Conservation (phyloP, 2,329 filamentous ascomycete genomes). For the Lecanosticta acicola region DNA sequence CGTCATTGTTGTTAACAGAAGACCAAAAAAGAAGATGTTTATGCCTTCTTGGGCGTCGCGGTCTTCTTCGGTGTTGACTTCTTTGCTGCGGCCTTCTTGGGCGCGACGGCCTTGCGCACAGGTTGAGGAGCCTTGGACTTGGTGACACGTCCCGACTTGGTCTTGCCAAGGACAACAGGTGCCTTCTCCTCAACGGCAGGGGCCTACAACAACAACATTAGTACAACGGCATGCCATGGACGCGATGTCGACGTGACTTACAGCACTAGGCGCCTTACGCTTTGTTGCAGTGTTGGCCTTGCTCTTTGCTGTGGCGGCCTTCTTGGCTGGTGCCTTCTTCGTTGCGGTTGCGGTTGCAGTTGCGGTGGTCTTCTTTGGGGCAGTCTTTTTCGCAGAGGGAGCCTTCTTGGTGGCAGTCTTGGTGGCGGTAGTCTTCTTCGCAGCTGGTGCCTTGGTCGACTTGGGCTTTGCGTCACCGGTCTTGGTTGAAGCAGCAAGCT, state of each 20-base stretch:
- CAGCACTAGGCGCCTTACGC: constrained; percentile 38
- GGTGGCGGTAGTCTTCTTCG: constrained; percentile 41
- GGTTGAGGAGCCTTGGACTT: constrained; percentile 56
- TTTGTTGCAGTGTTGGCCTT: constrained; percentile 45
- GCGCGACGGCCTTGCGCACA: constrained; percentile 39
- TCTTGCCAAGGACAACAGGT: constrained; percentile 64
- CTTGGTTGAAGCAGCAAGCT: constrained; percentile 53
- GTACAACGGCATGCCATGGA: constrained; percentile 4
- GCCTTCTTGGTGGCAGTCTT: constrained; percentile 43
- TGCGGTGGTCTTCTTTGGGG: constrained; percentile 30
- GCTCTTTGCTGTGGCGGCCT: constrained; percentile 32
- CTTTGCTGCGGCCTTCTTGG: constrained; percentile 37
- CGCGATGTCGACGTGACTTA: constrained; percentile 19
- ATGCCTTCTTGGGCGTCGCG: constrained; percentile 34
- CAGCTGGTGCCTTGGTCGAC: constrained; percentile 25
- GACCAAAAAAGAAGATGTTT: constrained; percentile 12
- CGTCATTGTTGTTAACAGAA: constrained; percentile 1
- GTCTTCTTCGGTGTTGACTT: constrained; percentile 44
- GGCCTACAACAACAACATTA: constrained; percentile 41
- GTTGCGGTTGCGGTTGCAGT: constrained; percentile 34
- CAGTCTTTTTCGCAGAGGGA: constrained; percentile 49
- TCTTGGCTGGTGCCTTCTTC: constrained; percentile 26
- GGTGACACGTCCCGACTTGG: constrained; percentile 78
- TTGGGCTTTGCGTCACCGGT: constrained; percentile 39
- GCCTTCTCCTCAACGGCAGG: constrained; percentile 64